phyloP scores from a whole-genome alignment of 345 rosid genomes.

The Eucalyptus curtisii region DNA sequence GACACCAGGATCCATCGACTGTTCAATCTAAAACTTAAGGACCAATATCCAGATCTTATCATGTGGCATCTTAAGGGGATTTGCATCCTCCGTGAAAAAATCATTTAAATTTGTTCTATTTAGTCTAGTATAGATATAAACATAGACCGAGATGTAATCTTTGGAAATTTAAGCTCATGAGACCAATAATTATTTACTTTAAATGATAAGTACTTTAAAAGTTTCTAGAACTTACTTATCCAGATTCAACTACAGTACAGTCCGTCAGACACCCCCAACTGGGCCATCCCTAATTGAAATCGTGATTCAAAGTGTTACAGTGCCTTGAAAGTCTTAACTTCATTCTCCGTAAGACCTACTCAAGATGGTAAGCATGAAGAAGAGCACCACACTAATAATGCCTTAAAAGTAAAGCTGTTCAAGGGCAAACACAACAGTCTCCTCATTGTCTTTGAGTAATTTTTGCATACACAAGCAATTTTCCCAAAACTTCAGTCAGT shows the following conservation, averaged over 20 bases:
- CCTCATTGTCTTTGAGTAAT: background rate
- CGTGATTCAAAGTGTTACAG: background rate
- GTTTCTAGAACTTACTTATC: background rate
- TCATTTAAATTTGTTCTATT: background rate
- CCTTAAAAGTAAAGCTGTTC: background rate
- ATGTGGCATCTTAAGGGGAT: background rate
- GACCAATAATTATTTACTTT: background rate
- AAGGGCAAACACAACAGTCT: background rate
- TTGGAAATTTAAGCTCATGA: background rate
- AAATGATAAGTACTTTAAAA: background rate
- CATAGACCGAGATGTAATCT: background rate
- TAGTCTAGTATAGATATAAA: background rate
- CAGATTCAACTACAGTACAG: background rate
- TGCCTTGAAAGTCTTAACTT: background rate
- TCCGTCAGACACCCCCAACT: background rate
- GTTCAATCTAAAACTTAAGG: background rate
- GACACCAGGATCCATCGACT: background rate
- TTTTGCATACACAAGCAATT: background rate
- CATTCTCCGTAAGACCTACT: background rate
- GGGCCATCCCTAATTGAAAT: background rate
- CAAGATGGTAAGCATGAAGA: background rate
- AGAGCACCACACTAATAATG: background rate
- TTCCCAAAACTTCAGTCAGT: background rate
- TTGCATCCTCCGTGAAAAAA: background rate
- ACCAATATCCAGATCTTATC: background rate